Percentiles rank a stretch among this genome's conserved stretches.
phyloP scores from a whole-genome alignment of 2,329 filamentous ascomycete species.

The Lachnellula occidentalis region DNA sequence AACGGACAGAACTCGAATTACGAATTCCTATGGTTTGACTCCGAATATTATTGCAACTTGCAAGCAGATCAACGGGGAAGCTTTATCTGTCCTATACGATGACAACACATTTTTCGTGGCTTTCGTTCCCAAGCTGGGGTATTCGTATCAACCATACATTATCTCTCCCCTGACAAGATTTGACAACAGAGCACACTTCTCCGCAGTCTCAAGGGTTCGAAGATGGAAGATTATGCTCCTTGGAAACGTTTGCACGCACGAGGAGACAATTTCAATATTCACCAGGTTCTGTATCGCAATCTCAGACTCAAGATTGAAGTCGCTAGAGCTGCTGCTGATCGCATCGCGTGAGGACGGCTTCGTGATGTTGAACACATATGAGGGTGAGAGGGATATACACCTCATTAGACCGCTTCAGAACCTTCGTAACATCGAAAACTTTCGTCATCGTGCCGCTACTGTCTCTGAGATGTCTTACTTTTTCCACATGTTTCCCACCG shows the following conservation, averaged over 20 bases:
- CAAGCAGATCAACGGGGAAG: not conserved
- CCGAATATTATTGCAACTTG: not conserved
- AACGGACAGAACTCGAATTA: not conserved
- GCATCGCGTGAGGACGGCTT: not conserved
- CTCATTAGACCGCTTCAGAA: not conserved
- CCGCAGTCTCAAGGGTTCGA: not conserved
- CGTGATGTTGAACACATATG: not conserved
- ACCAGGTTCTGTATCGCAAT: not conserved
- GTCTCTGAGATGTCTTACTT: not conserved
- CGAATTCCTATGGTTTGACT: not conserved
- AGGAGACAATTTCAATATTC: not conserved
- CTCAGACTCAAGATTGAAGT: not conserved
- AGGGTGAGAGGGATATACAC: too few species aligned
- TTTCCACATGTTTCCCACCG: not conserved
- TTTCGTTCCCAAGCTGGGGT: not conserved
- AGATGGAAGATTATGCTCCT: not conserved
- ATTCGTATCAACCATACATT: not conserved
- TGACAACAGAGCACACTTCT: not conserved
- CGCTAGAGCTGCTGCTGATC: not conserved
- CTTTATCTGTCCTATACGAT: not conserved
- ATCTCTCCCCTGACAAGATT: not conserved
- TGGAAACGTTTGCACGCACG: not conserved
- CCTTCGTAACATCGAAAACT: not conserved
- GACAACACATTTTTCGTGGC: not conserved
- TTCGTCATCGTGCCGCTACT: not conserved